These are phyloP conservation scores for Mycena metata DNA, from an alignment of 768 basidiomycete species.

Conservation along the genomic window DNA sequence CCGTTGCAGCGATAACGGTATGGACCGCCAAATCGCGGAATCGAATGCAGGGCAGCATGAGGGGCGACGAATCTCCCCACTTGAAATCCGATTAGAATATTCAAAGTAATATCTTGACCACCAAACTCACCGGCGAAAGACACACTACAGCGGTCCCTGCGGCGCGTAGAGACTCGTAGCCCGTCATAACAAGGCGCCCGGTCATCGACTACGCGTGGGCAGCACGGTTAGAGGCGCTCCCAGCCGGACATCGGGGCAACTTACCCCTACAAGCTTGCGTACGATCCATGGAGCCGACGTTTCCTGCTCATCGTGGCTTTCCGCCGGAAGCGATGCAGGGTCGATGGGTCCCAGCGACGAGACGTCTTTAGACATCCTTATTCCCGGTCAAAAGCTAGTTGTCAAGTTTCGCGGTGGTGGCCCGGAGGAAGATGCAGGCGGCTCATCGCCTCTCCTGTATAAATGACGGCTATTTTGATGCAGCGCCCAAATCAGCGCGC, in stretches of 20 bases:
- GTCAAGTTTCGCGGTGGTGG: constrained; percentile 49
- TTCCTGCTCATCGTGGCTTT: constrained; percentile 61
- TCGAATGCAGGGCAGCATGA: constrained; percentile 73
- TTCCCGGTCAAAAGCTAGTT: not conserved
- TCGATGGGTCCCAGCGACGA: constrained; percentile 65
- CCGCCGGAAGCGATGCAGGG: constrained; percentile 56
- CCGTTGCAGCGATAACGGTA: constrained; percentile 72
- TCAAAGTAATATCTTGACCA: not conserved
- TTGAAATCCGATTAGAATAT: constrained; percentile 39
- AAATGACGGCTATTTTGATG: not conserved
- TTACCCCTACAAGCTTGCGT: constrained; percentile 72
- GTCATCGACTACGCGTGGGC: constrained; percentile 64
- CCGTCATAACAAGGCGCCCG: constrained; percentile 73
- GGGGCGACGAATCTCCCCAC: constrained; percentile 77
- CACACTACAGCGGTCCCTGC: constrained; percentile 71
- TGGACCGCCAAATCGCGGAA: constrained; percentile 75
- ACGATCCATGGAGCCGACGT: constrained; percentile 74
- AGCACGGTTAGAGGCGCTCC: not conserved
- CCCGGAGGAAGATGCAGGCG: constrained; percentile 35
- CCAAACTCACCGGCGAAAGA: constrained; percentile 66
- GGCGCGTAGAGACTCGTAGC: constrained; percentile 72
- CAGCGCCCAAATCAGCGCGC: constrained; percentile 5
- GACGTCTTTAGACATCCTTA: constrained; percentile 38
- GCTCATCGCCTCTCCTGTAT: not conserved
- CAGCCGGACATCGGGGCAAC: not conserved